Evolutionary conservation across 1,139 yeast species (phyloP), one percentile per base, ranked within the genome.

Genomic region (Williopsis jadinii): DNA sequence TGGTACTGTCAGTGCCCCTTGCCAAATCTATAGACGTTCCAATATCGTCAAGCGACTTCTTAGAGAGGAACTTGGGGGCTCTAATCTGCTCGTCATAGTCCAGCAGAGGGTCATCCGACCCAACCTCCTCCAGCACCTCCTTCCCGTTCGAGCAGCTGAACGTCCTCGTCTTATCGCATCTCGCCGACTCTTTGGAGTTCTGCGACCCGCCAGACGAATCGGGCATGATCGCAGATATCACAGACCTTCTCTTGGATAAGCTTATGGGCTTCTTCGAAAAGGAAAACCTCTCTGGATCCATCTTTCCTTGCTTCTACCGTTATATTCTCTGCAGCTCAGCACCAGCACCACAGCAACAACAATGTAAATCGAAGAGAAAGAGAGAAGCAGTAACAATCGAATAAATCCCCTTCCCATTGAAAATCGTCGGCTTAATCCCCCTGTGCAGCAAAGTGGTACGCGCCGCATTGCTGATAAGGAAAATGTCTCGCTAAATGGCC

Each of bases 81-180:
- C 59, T 43, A 13, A 55, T 55, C 40, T 54, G 58, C 34, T 53
- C 52, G 39, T 55, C 49, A 36, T 55, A 52, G 41, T 55, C 57
- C 30, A 53, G 30, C 6, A 48, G 37, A 0, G 59, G 59, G 29
- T 53, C 47, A 34, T 53, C 59, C 2, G 50, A 39, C 12, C 47
- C 41, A 30, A 47, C 36, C 8, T 46, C 45, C 9, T 47, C 43
- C 9, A 41, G 34, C n/a, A 45, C 40, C 30, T 34, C 41, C 34
- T 37, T 40, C 11, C 35, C 15, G 19, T 19, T 34, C n/a, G 13
- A 19, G 9, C 12, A 9, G 31, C 38, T 36, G 11, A 36, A 36
- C 11, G 38, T 36, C 29, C 38, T 29, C 12, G 15, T 19, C 24
- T 19, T 19, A 19, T 19, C 24, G 6, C 24, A 19, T 19, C 24